These are phyloP conservation scores for Citropsis articulata DNA, from an alignment of 345 rosid species.

Conservation along the genomic window DNA sequence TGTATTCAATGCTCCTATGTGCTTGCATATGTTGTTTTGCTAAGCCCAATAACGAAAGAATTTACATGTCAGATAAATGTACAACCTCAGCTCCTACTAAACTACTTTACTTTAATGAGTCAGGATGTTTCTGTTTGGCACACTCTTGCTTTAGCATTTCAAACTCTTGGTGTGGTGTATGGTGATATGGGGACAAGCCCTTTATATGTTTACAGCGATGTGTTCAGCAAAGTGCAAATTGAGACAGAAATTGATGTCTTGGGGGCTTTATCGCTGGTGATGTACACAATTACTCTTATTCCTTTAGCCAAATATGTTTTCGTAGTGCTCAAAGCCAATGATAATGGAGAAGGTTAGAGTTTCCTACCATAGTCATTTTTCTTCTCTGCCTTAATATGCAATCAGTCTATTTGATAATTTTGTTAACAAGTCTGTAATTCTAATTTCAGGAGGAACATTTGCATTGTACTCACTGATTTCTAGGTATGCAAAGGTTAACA, in stretches of 20 bases:
- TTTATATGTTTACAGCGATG: conserved; percentile 87
- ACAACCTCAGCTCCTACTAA: conserved; percentile 7
- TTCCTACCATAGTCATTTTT: not conserved
- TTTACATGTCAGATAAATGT: not conserved
- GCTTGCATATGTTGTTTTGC: not conserved
- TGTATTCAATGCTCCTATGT: not conserved
- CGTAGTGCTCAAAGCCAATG: conserved; percentile 96
- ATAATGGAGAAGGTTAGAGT: conserved; percentile 82
- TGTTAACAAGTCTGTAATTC: conserved; percentile 17
- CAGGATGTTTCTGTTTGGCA: conserved; percentile 71
- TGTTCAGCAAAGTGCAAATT: conserved; percentile 84
- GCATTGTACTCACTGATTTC: conserved; percentile 83
- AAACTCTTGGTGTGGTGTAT: conserved; percentile 95
- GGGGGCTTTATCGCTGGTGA: conserved; percentile 89
- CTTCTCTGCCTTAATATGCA: not conserved
- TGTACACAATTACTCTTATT: conserved; percentile 88
- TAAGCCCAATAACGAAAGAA: not conserved
- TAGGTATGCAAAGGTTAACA: conserved; percentile 86
- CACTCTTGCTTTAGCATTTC: conserved; percentile 82
- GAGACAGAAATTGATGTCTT: conserved; percentile 79
- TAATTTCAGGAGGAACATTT: conserved; percentile 89
- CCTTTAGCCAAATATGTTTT: conserved; percentile 88
- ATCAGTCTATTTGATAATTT: not conserved
- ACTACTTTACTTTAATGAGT: conserved; percentile 21
- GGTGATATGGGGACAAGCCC: conserved; percentile 99